These are phyloP conservation scores for Pythium dissotocum DNA, from an alignment of 352 stramenopile species.

Conservation along the genomic window DNA sequence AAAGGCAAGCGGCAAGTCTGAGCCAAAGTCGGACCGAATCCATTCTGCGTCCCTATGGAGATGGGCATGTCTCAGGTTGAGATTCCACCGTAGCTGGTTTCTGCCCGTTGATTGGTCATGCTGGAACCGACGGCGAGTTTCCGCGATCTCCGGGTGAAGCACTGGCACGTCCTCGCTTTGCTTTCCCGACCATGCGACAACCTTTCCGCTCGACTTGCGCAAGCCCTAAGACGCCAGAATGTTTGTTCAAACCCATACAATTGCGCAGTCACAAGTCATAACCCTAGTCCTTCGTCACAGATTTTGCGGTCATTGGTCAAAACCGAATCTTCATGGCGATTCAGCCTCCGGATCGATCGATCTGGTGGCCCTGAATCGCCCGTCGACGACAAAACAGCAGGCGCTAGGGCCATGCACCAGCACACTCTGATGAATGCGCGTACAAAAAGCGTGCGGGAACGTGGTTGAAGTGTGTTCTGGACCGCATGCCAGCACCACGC, in stretches of 20 bases:
- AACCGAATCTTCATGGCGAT: conserved; percentile 22
- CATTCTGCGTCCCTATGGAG: conserved; percentile 21
- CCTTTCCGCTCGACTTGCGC: conserved; percentile 7
- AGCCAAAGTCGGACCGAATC: conserved; percentile 13
- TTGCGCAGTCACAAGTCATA: conserved; percentile 18
- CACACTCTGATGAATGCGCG: conserved; percentile 18
- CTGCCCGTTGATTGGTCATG: conserved; percentile 8
- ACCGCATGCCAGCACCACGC: conserved; percentile 12
- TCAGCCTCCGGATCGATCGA: conserved; percentile 15
- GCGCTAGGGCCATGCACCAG: conserved; percentile 4
- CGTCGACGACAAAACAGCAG: conserved; percentile 23
- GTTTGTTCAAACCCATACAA: conserved; percentile 9
- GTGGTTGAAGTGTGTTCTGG: conserved; percentile 20
- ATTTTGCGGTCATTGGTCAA: conserved; percentile 18
- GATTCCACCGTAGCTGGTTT: conserved; percentile 16
- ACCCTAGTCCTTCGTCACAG: conserved; percentile 1
- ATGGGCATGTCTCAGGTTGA: conserved; percentile 27
- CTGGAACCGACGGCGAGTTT: neutral
- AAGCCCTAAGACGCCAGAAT: conserved; percentile 4
- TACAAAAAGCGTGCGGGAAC: conserved; percentile 8
- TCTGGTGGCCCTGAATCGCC: conserved; percentile 16
- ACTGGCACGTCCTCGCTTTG: neutral
- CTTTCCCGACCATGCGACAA: neutral
- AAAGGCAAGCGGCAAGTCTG: conserved; percentile 2
- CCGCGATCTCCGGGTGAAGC: neutral